Conservation (phyloP, 768 basidiomycete species). For the Boletales sp. region DNA sequence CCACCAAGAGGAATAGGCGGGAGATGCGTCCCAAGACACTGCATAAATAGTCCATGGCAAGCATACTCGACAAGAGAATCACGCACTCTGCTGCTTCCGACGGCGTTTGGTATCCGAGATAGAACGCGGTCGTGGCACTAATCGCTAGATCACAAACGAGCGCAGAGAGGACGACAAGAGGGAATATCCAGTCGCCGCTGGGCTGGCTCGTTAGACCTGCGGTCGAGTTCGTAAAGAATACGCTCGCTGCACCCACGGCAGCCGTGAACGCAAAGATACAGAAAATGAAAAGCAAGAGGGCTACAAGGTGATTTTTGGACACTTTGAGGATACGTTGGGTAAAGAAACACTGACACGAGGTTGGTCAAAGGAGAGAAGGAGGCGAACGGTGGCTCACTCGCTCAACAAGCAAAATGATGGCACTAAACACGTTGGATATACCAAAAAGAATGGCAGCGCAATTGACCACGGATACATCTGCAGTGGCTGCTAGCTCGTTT, state of each 20-base stretch:
- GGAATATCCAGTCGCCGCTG: slow-evolving; percentile 14
- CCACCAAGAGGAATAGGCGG: slow-evolving; percentile 2
- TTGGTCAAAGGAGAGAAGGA: not conserved
- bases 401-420: slow-evolving; percentile 12
- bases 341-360: slow-evolving; percentile 17
- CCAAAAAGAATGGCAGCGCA: slow-evolving; percentile 17
- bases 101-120: slow-evolving; percentile 5
- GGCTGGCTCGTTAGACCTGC: slow-evolving; percentile 8
- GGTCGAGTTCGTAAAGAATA: slow-evolving; percentile 11
- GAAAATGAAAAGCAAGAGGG: slow-evolving; percentile 8
- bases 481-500: not conserved
- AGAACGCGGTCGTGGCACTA: slow-evolving; percentile 4
- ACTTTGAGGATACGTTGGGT: slow-evolving; percentile 12
- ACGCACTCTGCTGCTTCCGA: slow-evolving; percentile 8
- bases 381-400: slow-evolving; percentile 9
- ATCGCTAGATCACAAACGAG: slow-evolving; percentile 16
- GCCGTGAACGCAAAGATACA: slow-evolving; percentile 21
- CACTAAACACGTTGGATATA: slow-evolving; percentile 12
- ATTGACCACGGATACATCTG: slow-evolving; percentile 2
- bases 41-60: not conserved
- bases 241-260: slow-evolving; percentile 17
- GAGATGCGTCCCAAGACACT: slow-evolving; percentile 3
- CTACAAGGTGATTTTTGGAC: slow-evolving; percentile 13
- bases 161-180: slow-evolving; percentile 15
- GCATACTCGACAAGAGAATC: not conserved